Percentiles rank a stretch among this genome's conserved stretches.
phyloP scores from a whole-genome alignment of 169 alveolate species.

The Babesia ovata region DNA sequence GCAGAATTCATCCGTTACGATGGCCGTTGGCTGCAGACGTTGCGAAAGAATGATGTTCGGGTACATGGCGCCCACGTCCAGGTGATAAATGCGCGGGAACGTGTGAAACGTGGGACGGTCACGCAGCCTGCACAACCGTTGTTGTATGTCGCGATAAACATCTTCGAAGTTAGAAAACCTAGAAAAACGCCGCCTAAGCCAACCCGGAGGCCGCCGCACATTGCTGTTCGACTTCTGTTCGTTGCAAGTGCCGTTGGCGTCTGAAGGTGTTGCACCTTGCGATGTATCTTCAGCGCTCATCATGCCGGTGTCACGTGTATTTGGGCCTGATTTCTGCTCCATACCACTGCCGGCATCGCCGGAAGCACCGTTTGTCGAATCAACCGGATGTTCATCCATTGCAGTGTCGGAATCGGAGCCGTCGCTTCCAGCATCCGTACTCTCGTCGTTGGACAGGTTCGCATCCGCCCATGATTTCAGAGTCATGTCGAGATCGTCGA shows the following conservation, averaged over 20 bases:
- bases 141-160: slow-evolving; percentile 41
- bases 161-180: slow-evolving; percentile 49
- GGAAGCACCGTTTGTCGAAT: not conserved
- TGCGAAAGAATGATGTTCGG: slow-evolving; percentile 99
- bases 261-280: not conserved
- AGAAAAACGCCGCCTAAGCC: slow-evolving; percentile 34
- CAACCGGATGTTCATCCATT: not conserved
- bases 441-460: slow-evolving; percentile 1
- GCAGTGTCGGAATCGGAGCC: not conserved
- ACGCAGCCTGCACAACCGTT: slow-evolving; percentile 39
- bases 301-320: not conserved
- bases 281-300: not conserved
- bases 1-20: slow-evolving; percentile 92
- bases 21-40: slow-evolving; percentile 98
- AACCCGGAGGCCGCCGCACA: slow-evolving; percentile 21
- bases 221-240: not conserved
- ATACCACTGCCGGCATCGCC: not conserved
- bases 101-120: slow-evolving; percentile 46
- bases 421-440: not conserved
- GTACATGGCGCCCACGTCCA: slow-evolving; percentile 99
- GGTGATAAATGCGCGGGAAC: slow-evolving; percentile 82
- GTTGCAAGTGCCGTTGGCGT: not conserved
- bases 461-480: slow-evolving; percentile 83
- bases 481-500: slow-evolving; percentile 81
- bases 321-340: not conserved